These are phyloP conservation scores for Neurospora tetraspora DNA, from an alignment of 495 filamentous ascomycete genomes.

Conservation along the genomic window DNA sequence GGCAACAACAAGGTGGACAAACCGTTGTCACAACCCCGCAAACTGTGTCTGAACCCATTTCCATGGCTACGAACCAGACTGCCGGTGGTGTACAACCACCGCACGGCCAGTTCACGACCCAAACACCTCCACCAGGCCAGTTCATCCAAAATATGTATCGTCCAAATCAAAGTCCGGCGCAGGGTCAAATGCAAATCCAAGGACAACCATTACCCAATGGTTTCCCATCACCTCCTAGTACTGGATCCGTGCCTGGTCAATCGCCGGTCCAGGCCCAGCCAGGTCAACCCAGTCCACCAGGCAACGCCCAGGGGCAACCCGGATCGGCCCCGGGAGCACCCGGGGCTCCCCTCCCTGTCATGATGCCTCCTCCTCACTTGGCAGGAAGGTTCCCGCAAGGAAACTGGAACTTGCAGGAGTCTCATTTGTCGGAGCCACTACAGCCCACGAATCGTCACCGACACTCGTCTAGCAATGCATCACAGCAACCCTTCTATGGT, in stretches of 20 bases:
- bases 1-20: constrained; percentile 3
- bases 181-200: constrained; percentile 11
- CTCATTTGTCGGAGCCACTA: constrained; percentile 34
- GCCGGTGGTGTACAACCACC: background rate
- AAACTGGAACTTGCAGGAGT: constrained; percentile 36
- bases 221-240: background rate
- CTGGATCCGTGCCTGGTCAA: constrained; percentile 2
- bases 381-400: constrained; percentile 20
- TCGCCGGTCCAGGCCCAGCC: background rate
- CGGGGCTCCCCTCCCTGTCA: constrained; percentile 3
- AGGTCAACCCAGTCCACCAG: constrained; percentile 12
- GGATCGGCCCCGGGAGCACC: constrained; percentile 1
- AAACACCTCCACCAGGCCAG: constrained; percentile 6
- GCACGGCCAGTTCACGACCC: constrained; percentile 6
- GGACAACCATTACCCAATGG: constrained; percentile 5
- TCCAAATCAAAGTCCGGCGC: constrained; percentile 11
- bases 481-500: constrained; percentile 23
- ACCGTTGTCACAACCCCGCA: background rate
- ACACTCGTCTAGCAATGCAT: constrained; percentile 24
- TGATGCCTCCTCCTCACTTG: constrained; percentile 15
- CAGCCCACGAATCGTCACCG: constrained; percentile 27
- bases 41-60: background rate
- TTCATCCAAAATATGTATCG: constrained; percentile 18
- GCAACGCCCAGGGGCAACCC: constrained; percentile 4
- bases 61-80: constrained; percentile 1